These are phyloP conservation scores for Syzygium syzygioides DNA, from an alignment of 441 rosid species.

Conservation along the genomic window DNA sequence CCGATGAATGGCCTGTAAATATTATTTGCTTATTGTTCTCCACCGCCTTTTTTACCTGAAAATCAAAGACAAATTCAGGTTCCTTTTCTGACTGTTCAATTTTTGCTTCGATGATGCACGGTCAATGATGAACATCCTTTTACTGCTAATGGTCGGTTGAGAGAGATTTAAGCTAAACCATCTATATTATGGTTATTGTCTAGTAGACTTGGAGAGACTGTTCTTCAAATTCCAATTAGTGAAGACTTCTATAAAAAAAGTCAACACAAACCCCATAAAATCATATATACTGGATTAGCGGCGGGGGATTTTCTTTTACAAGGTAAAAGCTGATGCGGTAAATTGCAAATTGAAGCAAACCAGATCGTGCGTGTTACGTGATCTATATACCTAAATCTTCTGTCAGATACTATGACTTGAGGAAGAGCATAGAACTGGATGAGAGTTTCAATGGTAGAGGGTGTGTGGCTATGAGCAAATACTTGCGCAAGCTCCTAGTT, in stretches of 20 bases:
- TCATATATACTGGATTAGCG: too few species aligned
- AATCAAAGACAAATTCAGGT: constrained; percentile 4
- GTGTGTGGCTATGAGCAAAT: neutral
- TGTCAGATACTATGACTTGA: neutral
- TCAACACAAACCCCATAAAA: neutral
- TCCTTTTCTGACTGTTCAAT: neutral
- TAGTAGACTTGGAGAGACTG: neutral
- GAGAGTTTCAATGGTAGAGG: neutral
- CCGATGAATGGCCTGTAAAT: constrained; percentile 81
- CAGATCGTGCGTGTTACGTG: neutral
- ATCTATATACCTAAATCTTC: neutral
- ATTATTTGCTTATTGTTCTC: constrained; percentile 33
- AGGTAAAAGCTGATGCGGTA: neutral
- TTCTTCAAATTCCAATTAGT: neutral
- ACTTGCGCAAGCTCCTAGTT: neutral
- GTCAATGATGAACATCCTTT: neutral
- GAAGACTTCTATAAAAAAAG: neutral
- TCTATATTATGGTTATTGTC: neutral
- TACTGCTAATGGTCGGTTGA: neutral
- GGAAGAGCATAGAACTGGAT: neutral
- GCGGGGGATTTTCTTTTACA: neutral
- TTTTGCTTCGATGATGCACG: neutral
- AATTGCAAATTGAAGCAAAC: neutral
- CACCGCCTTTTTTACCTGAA: constrained; percentile 43
- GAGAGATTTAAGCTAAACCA: neutral